Evolutionary conservation across 2,329 filamentous ascomycete genomes (phyloP), one percentile per base, ranked within the genome.

Genomic region (Apiospora rasikravindrae): DNA sequence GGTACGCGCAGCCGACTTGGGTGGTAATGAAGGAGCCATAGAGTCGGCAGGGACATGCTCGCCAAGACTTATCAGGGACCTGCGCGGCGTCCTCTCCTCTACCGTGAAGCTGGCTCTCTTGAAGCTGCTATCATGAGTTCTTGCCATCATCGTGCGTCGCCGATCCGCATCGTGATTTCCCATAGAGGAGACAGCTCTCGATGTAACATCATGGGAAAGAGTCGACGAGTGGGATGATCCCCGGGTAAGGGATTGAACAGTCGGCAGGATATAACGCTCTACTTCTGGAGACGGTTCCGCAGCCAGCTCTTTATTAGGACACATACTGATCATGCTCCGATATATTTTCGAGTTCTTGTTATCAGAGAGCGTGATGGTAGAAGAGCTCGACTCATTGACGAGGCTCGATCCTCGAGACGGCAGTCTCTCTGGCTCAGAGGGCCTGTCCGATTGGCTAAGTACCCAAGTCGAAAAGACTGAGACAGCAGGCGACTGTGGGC

Each of bases 391-490:
- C 4, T 64, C 57, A 40, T 64, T 64, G 29, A 33, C 40, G 7
- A 69, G 61, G 69, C 47, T 69, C 19, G 72, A 51, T 57, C 67
- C 45, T 22, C 69, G 69, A 11, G 66, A 19, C 14, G 70, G 51
- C 13, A 69, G 70, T 45, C 33, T 61, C 16, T 73, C 47, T 22
- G 53, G 40, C 33, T 73, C 69, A 13, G 69, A 47, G 26, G 69
- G 45, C 22, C 22, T 29, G 24, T 44, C 14, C 33, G 33, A 44
- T 44, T 72, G 37, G 53, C 61, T 16, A 45, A 67, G 33, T 42
- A 70, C 42, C 73, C 73, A 64, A 69, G 37, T 45, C 45, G 71
- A 70, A 67, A 73, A 70, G 29, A 67, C 69, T 4, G 73, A 64
- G 42, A 68, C 45, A 26, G 72, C 44, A 42, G 53, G 71, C 4